Evolutionary conservation across 2,329 filamentous ascomycete genomes (phyloP).

Genomic region (Calonectria henricotiae): DNA sequence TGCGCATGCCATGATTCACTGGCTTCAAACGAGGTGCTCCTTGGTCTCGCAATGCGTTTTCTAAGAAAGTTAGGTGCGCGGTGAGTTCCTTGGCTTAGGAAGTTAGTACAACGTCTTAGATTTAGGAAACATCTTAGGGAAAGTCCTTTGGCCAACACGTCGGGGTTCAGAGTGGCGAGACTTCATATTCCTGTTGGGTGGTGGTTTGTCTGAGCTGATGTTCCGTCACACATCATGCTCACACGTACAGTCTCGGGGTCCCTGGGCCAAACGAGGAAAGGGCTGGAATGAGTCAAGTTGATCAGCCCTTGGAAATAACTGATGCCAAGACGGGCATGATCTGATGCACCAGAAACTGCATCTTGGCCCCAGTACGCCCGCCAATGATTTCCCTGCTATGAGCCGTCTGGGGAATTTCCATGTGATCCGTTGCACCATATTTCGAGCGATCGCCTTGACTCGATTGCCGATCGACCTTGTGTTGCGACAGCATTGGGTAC

Average conservation of each 20-base stretch:
- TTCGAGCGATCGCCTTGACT: conserved; percentile 32
- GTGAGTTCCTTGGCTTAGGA: neutral
- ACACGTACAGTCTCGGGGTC: neutral
- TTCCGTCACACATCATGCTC: neutral
- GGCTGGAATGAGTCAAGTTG: conserved; percentile 24
- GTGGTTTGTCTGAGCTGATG: neutral
- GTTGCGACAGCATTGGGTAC: conserved; percentile 20
- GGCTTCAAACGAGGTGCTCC: neutral
- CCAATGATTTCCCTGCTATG: neutral
- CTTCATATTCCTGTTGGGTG: neutral
- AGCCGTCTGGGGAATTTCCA: neutral
- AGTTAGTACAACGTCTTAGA: neutral
- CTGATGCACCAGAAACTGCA: conserved; percentile 40
- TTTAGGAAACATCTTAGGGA: neutral
- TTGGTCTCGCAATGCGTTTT: neutral
- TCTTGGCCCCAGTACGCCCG: neutral
- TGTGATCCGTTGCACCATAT: conserved; percentile 5
- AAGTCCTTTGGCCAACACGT: neutral
- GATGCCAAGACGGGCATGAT: conserved; percentile 41
- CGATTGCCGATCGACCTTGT: conserved; percentile 5
- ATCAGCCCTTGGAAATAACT: conserved; percentile 33
- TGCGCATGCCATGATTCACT: conserved; percentile 13
- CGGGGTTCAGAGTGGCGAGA: neutral
- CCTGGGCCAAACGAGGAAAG: neutral
- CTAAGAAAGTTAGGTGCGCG: neutral